Evolutionary conservation across 2,329 filamentous ascomycete genomes (phyloP).

Genomic region (Penicillium sp.): DNA sequence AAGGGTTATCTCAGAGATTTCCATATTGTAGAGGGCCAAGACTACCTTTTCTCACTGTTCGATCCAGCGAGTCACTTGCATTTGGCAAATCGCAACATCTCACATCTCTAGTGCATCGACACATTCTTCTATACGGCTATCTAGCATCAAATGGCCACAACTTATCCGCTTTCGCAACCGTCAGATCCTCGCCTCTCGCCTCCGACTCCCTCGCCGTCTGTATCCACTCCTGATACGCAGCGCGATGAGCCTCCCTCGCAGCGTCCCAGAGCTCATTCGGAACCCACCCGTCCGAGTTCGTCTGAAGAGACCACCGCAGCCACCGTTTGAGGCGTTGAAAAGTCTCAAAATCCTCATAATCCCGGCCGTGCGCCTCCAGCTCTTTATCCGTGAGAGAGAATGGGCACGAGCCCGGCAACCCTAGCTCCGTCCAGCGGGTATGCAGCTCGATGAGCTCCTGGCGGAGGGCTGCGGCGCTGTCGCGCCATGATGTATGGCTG

Average conservation of each 20-base stretch:
- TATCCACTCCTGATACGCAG: slow-evolving; percentile 32
- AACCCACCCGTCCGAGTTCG: slow-evolving; percentile 35
- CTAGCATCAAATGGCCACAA: slow-evolving; percentile 32
- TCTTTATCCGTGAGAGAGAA: slow-evolving; percentile 27
- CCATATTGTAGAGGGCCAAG: too few species aligned
- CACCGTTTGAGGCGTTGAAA: slow-evolving; percentile 30
- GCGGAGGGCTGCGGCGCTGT: slow-evolving; percentile 26
- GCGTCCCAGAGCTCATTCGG: slow-evolving; percentile 29
- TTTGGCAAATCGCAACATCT: too few species aligned
- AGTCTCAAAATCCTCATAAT: slow-evolving; percentile 34
- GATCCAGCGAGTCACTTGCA: too few species aligned
- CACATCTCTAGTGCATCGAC: too few species aligned
- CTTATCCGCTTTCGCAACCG: slow-evolving; percentile 24
- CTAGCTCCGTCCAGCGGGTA: slow-evolving; percentile 25
- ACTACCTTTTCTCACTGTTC: too few species aligned
- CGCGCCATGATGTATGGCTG: slow-evolving; percentile 30
- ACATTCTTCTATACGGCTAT: too few species aligned
- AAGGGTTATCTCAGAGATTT: too few species aligned
- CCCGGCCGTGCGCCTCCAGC: slow-evolving; percentile 20
- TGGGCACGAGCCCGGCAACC: slow-evolving; percentile 25
- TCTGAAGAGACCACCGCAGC: slow-evolving; percentile 26
- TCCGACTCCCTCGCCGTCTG: slow-evolving; percentile 26
- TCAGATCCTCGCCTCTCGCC: slow-evolving; percentile 19
- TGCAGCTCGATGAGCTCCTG: slow-evolving; percentile 33
- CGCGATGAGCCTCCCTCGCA: slow-evolving; percentile 27